phyloP scores from a whole-genome alignment of 2,329 filamentous ascomycete species.

The Diaporthe destruens region DNA sequence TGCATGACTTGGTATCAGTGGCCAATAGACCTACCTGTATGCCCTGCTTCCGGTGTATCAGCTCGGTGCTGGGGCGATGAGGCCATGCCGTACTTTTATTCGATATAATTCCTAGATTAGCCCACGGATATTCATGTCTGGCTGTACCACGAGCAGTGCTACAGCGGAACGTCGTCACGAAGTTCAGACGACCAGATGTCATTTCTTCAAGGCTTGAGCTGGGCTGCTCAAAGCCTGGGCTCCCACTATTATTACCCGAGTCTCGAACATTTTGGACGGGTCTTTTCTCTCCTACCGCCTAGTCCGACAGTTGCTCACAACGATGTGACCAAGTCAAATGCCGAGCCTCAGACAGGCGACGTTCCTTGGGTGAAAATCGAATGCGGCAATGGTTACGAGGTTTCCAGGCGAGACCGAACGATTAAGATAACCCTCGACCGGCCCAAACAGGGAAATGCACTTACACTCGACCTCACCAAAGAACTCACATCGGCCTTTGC shows the following conservation, averaged over 20 bases:
- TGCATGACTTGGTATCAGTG: conserved; percentile 10
- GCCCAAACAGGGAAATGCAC: conserved; percentile 1
- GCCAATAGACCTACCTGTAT: not conserved
- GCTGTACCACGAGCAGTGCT: not conserved
- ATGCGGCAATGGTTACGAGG: not conserved
- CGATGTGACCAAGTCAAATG: not conserved
- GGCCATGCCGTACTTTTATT: not conserved
- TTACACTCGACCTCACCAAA: conserved; percentile 13
- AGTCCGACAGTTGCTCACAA: not conserved
- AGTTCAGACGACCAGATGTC: not conserved
- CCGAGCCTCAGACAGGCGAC: not conserved
- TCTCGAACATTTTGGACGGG: conserved; percentile 7
- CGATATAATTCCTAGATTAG: not conserved
- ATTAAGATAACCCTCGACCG: conserved; percentile 10
- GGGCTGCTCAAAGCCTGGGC: conserved; percentile 17
- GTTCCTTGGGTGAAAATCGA: not conserved
- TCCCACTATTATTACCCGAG: conserved; percentile 12
- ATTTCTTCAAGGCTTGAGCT: conserved; percentile 3
- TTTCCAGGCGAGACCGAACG: conserved; percentile 5
- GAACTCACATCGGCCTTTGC: conserved; percentile 1
- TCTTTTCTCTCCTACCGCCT: not conserved
- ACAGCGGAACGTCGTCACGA: no score
- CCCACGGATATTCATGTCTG: not conserved
- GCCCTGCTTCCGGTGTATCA: not conserved
- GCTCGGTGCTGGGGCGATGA: not conserved